Evolutionary conservation across 2,329 filamentous ascomycete genomes (phyloP), one percentile per base, ranked within the genome.

Genomic region (Pseudogymnoascus sp.): DNA sequence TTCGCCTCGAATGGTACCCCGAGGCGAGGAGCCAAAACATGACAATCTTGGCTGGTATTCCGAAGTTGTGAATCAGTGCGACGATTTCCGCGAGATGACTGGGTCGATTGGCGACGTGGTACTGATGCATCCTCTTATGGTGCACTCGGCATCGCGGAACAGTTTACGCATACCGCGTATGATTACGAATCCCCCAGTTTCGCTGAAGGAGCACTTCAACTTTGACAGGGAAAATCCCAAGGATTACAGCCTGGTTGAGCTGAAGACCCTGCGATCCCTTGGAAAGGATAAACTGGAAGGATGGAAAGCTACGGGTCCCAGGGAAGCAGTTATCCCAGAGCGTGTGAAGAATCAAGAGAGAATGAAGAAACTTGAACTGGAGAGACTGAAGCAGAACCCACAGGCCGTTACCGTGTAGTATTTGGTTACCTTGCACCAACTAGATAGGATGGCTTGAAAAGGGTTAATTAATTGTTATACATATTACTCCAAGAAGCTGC

Each of bases 1-100:
- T 18, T 83, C 81, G 23, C 86, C 87, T n/a, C 80, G 81, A 34
- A 89, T 89, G 85, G 78, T 78, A 21, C 82, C 84, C 0, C 77
- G 85, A 0, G 78, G 78, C 8, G 77, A 84, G 44, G 10, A 62
- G 44, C 75, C 77, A 0, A 75, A 75, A 1, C 83, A 83, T 67
- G 34, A 62, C 12, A n/a, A 44, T 21, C 60, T 62, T 18, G 60
- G 60, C 18, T 62, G 38, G 37, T 62, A 62, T 28, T 44, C 14
- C 5, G 60, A 62, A 18, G 65, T 69, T 21, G 68, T 75, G 25
- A 79, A 79, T 67, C 69, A 75, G 62, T 76, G 78, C 31, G 70
- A 80, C 1, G 70, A 73, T 5, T 86, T 79, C 53, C 74, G 78
- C 36, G 81, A 84, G 67, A 79, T 78, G 63, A 83, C 79, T 0